A percentile compares a stretch with the other conserved stretches of the same genome.
Conservation (phyloP, 2,329 filamentous ascomycete species). For the Myriosclerotinia curreyana region DNA sequence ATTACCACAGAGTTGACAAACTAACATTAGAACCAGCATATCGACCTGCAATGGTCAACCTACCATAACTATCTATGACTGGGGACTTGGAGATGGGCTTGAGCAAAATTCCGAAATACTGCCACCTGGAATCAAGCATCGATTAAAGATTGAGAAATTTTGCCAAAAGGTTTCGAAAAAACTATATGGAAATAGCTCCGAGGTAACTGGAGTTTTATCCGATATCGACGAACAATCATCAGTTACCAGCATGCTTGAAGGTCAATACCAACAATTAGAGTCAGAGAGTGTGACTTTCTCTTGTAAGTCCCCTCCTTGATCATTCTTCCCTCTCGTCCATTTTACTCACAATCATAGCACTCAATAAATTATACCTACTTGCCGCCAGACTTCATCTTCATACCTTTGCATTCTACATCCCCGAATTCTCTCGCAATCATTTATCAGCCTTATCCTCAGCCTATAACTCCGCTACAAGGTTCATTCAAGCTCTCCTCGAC, state of each 20-base stretch:
- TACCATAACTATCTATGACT: conserved; percentile 59
- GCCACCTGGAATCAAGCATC: conserved; percentile 49
- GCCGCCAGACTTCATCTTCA: conserved; percentile 29
- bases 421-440: conserved; percentile 11
- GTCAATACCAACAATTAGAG: conserved; percentile 18
- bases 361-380: conserved; percentile 27
- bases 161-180: conserved; percentile 55
- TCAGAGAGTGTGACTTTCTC: conserved; percentile 18
- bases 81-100: conserved; percentile 49
- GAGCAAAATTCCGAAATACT: conserved; percentile 45
- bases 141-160: conserved; percentile 55
- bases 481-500: conserved; percentile 27
- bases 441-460: conserved; percentile 41
- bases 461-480: conserved; percentile 40
- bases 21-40: conserved; percentile 44
- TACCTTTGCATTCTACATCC: conserved; percentile 31
- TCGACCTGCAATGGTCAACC: conserved; percentile 68
- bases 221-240: conserved; percentile 41
- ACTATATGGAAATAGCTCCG: conserved; percentile 55
- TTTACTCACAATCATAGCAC: conserved; percentile 22
- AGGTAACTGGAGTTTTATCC: conserved; percentile 42
- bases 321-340: neutral
- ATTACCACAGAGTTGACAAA: neutral
- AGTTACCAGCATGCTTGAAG: conserved; percentile 44
- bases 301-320: neutral